These are phyloP conservation scores for Flammula alnicola DNA, from an alignment of 1,284 basidiomycete genomes.

Conservation along the genomic window DNA sequence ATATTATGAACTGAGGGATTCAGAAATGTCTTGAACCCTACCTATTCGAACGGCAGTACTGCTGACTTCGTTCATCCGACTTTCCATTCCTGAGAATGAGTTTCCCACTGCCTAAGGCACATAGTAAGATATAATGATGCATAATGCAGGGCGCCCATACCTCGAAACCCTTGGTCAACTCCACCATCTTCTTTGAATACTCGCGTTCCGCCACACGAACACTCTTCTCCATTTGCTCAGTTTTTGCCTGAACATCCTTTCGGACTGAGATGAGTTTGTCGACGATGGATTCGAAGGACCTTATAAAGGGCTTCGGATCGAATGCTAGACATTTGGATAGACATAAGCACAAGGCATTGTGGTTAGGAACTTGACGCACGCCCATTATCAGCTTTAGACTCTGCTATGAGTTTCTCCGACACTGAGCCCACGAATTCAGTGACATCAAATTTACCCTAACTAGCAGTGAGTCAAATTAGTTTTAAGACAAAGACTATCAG, in stretches of 20 bases:
- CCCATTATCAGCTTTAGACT: slow-evolving; percentile 82
- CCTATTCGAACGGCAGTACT: slow-evolving; percentile 95
- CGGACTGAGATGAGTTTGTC: slow-evolving; percentile 86
- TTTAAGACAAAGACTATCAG: neutral
- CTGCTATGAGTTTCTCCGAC: slow-evolving; percentile 84
- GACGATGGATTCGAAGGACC: slow-evolving; percentile 89
- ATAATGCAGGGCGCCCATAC: slow-evolving; percentile 42
- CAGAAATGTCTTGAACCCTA: slow-evolving; percentile 34
- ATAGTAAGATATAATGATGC: slow-evolving; percentile 8
- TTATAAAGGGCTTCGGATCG: slow-evolving; percentile 91
- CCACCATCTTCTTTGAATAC: slow-evolving; percentile 92
- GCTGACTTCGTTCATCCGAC: slow-evolving; percentile 91
- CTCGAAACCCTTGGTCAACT: slow-evolving; percentile 93
- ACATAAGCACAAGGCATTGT: slow-evolving; percentile 4
- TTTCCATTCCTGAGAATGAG: slow-evolving; percentile 86
- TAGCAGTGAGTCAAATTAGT: slow-evolving; percentile 9
- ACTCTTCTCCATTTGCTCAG: slow-evolving; percentile 90
- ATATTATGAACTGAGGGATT: slow-evolving; percentile 12
- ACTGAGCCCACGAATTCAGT: slow-evolving; percentile 88
- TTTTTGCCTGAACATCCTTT: slow-evolving; percentile 86
- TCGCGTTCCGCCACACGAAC: slow-evolving; percentile 91
- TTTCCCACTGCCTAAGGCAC: slow-evolving; percentile 71
- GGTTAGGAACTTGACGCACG: slow-evolving; percentile 61
- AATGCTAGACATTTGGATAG: slow-evolving; percentile 65
- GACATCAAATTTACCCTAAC: slow-evolving; percentile 87